These are phyloP conservation scores for Diplodia seriata DNA, from an alignment of 2,329 filamentous ascomycete genomes.

Conservation along the genomic window DNA sequence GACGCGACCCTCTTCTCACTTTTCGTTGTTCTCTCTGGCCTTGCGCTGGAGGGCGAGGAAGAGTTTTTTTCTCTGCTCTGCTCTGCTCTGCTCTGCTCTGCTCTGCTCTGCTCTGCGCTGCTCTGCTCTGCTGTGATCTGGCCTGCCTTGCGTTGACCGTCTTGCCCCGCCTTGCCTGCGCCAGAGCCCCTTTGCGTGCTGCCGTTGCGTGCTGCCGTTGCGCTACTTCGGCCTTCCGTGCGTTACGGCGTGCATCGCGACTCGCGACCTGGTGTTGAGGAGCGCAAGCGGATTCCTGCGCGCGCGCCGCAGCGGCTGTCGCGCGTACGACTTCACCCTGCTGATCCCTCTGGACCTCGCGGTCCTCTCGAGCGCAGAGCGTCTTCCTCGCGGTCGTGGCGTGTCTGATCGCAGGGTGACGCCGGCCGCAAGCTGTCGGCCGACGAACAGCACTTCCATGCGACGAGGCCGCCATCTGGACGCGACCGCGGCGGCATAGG, in stretches of 20 bases:
- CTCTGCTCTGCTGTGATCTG: too few species aligned
- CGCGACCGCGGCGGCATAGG: too few species aligned
- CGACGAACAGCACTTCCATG: too few species aligned
- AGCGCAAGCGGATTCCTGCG: not conserved
- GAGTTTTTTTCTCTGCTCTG: too few species aligned
- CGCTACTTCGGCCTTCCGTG: not conserved
- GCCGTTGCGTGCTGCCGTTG: not conserved
- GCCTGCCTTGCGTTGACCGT: not conserved
- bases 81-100: not conserved
- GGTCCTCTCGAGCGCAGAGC: accelerated
- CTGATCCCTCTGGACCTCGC: not conserved
- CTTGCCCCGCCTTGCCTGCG: too few species aligned
- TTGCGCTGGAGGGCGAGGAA: too few species aligned
- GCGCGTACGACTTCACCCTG: not conserved
- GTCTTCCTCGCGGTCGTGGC: not conserved
- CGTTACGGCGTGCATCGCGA: not conserved
- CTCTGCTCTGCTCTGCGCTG: not conserved
- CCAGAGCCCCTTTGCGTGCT: not conserved
- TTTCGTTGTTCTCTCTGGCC: too few species aligned
- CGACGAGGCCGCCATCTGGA: too few species aligned
- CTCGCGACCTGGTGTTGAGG: not conserved
- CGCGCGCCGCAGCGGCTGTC: not conserved
- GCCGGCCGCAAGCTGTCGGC: not conserved
- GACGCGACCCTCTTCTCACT: too few species aligned
- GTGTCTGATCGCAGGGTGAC: not conserved